phyloP scores from a whole-genome alignment of 1,284 basidiomycete species.

The Malassezia psittaci region DNA sequence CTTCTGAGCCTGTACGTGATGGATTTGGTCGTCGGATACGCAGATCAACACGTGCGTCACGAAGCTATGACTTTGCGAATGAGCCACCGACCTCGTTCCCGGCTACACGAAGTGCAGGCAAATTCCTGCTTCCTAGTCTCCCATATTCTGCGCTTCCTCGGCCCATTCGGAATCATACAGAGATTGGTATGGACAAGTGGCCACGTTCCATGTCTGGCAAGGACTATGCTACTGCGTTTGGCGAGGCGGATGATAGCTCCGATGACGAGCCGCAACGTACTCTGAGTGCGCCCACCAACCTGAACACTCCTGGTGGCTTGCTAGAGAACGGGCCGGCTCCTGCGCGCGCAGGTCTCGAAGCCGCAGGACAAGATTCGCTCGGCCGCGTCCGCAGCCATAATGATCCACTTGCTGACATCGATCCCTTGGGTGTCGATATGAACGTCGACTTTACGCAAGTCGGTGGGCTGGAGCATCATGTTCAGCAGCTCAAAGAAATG shows the following conservation, averaged over 20 bases:
- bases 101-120: slow-evolving; percentile 8
- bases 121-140: slow-evolving; percentile 20
- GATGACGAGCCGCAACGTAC: slow-evolving; percentile 35
- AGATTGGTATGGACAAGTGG: slow-evolving; percentile 7
- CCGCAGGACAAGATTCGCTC: slow-evolving; percentile 21
- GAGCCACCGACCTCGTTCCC: slow-evolving; percentile 1
- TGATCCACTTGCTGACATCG: slow-evolving; percentile 78
- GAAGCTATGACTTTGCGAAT: slow-evolving; percentile 8
- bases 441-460: slow-evolving; percentile 93
- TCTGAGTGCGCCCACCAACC: not conserved
- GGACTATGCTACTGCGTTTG: slow-evolving; percentile 41
- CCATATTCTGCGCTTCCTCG: slow-evolving; percentile 24
- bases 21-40: slow-evolving; percentile 35
- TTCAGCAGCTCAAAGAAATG: slow-evolving; percentile 97
- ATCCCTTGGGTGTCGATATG: slow-evolving; percentile 85
- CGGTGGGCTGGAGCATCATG: slow-evolving; percentile 91
- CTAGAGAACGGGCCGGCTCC: slow-evolving; percentile 24
- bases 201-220: slow-evolving; percentile 40
- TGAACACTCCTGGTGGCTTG: slow-evolving; percentile 4
- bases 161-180: slow-evolving; percentile 19
- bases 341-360: slow-evolving; percentile 23
- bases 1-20: slow-evolving; percentile 28
- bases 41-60: slow-evolving; percentile 6
- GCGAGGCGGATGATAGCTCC: slow-evolving; percentile 35
- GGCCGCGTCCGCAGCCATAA: slow-evolving; percentile 38